Evolutionary conservation across 2,329 filamentous ascomycete species (phyloP), one percentile per base, ranked within the genome.

Genomic region (Colletotrichum sp.): DNA sequence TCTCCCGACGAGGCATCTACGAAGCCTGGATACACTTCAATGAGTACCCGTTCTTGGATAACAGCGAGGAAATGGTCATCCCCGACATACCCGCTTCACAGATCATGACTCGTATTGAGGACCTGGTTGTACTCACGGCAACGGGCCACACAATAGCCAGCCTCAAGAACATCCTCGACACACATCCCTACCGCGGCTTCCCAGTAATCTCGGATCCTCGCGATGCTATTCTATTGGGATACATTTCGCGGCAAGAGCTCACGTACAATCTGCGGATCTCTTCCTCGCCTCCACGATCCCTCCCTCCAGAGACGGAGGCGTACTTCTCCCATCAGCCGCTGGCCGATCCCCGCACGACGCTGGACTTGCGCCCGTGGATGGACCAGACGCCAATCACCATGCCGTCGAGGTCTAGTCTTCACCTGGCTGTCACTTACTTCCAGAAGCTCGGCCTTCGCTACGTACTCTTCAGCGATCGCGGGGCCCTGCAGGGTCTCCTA

Each of bases 1-100:
- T 99, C 84, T 96, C 95, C 30, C 95, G 95, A 72, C 92, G 94
- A 66, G 96, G 97, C 78, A 99, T 99, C 84, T 99, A 99, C 87
- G 97, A 99, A 84, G 94, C 94, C 71, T 99, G 97, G 97, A 99
- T 99, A 82, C 94, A 96, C 79, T 93, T 98, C 85, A 97, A 98
- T 82, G 95, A 95, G 79, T 99, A 99, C 83, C 97, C 97, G 0
- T 98, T 96, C 85, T 91, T 99, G 71, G 96, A 99, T 85, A 97
- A 98, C 83, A 94, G 93, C 80, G 96, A 98, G 81, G 95, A 97
- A 74, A 81, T 84, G 30, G 71, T 90, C 18, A 92, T 98, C 12
- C 96, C 96, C 26, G 96, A 98, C 84, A 92, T 98, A 4, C 92
- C 95, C 2, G 95, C 95, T n/a, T 90, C 92, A 12, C 94, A 96